A percentile compares a stretch with the other conserved stretches of the same genome.
Conservation (phyloP, 2,329 filamentous ascomycete genomes). For the Diaporthe sp. region DNA sequence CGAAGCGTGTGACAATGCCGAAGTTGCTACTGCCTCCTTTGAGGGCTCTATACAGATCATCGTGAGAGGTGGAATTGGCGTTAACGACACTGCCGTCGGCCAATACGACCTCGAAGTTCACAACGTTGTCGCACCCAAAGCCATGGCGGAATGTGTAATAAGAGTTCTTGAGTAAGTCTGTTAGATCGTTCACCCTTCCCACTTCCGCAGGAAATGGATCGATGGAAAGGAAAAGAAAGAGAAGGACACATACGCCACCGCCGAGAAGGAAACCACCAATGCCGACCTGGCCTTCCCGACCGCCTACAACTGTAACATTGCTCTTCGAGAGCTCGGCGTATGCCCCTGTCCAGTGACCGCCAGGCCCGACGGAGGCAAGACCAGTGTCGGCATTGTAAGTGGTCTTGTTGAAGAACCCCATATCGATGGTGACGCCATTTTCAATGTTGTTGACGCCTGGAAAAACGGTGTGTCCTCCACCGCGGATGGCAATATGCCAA, state of each 20-base stretch:
- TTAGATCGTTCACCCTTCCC: background rate
- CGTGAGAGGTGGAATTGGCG: constrained; percentile 7
- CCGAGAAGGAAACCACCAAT: constrained; percentile 28
- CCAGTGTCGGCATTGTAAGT: constrained; percentile 38
- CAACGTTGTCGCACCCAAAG: constrained; percentile 33
- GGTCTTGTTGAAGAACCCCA: constrained; percentile 48
- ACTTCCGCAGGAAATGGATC: background rate
- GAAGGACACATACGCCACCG: background rate
- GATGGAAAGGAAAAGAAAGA: background rate
- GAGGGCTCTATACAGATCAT: constrained; percentile 23
- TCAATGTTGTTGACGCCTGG: constrained; percentile 58
- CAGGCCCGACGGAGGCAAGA: constrained; percentile 33
- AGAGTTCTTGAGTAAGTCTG: background rate
- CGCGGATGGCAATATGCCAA: constrained; percentile 61
- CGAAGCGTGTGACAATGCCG: constrained; percentile 50
- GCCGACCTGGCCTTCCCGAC: constrained; percentile 31
- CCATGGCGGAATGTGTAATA: constrained; percentile 9
- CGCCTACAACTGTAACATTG: constrained; percentile 21
- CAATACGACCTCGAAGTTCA: constrained; percentile 30
- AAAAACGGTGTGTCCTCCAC: constrained; percentile 62
- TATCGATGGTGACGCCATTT: constrained; percentile 59
- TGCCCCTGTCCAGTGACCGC: constrained; percentile 19
- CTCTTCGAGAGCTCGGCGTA: constrained; percentile 6
- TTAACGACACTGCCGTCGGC: constrained; percentile 27
- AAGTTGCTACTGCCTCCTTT: constrained; percentile 57